Evolutionary conservation across 495 filamentous ascomycete species (phyloP).

Genomic region (Talaromyces trachyspermus): DNA sequence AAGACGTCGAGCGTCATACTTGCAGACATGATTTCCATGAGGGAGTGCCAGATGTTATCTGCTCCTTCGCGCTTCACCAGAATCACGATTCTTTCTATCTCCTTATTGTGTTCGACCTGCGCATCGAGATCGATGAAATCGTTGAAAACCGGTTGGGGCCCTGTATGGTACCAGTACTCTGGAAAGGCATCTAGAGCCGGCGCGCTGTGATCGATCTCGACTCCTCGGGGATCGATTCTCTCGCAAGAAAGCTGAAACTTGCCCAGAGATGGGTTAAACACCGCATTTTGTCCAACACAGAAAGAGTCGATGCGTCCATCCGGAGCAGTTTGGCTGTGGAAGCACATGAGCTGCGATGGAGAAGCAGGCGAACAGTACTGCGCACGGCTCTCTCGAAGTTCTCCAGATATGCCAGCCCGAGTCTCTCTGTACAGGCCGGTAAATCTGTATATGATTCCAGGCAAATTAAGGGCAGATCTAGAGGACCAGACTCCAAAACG

Average conservation of each 20-base stretch:
- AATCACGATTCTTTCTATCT: slow-evolving; percentile 13
- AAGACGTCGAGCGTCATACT: slow-evolving; percentile 27
- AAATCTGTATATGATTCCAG: background rate
- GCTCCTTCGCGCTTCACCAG: slow-evolving; percentile 30
- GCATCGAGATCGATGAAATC: background rate
- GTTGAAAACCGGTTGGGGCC: slow-evolving; percentile 8
- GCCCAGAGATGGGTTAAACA: slow-evolving; percentile 3
- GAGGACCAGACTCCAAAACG: no score
- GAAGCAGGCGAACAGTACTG: slow-evolving; percentile 12
- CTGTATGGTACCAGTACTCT: slow-evolving; percentile 19
- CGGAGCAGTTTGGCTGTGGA: slow-evolving; percentile 13
- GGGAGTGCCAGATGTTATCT: slow-evolving; percentile 30
- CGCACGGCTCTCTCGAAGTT: slow-evolving; percentile 10
- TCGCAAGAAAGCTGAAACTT: slow-evolving; percentile 13
- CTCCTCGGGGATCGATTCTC: background rate
- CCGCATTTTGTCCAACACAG: slow-evolving; percentile 14
- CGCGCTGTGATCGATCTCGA: background rate
- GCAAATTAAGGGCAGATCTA: background rate
- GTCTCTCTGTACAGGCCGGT: slow-evolving; percentile 8
- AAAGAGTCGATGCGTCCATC: slow-evolving; percentile 14
- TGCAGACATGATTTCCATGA: slow-evolving; percentile 33
- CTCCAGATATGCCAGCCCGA: slow-evolving; percentile 9
- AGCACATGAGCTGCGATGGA: slow-evolving; percentile 15
- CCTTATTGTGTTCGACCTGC: background rate
- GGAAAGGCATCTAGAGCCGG: slow-evolving; percentile 9